Evolutionary conservation across 768 basidiomycete species (phyloP).

Genomic region (Serendipita sp.): DNA sequence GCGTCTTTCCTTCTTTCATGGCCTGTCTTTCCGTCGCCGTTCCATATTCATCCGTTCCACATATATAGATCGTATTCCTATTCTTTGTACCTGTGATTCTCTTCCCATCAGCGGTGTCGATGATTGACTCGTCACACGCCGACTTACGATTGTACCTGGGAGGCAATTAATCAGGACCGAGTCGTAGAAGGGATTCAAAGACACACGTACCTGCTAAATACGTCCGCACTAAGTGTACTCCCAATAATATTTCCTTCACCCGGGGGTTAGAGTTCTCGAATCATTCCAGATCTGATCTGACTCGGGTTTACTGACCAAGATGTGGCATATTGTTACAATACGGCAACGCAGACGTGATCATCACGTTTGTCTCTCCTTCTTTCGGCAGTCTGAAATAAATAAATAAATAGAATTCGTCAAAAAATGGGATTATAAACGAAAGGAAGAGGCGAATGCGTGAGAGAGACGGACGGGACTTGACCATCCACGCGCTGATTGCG

Average conservation of each 20-base stretch:
- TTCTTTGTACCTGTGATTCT: constrained; percentile 45
- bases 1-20: constrained; percentile 67
- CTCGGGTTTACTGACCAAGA: constrained; percentile 39
- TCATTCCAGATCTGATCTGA: background rate
- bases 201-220: constrained; percentile 68
- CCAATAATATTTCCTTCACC: constrained; percentile 72
- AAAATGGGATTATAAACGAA: background rate
- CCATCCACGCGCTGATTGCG: background rate
- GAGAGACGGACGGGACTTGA: background rate
- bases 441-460: background rate
- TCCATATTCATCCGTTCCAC: constrained; percentile 99
- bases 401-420: background rate
- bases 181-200: background rate
- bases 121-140: background rate
- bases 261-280: background rate
- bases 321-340: constrained; percentile 97
- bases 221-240: constrained; percentile 91
- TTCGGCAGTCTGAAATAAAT: constrained; percentile 47
- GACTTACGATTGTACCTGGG: constrained; percentile 18
- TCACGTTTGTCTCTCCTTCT: constrained; percentile 70
- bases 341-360: constrained; percentile 90
- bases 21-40: constrained; percentile 98
- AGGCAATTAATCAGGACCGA: background rate
- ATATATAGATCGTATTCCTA: constrained; percentile 80
- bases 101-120: background rate